Evolutionary conservation across 768 basidiomycete genomes (phyloP).

Genomic region (Neoboletus magnificus): DNA sequence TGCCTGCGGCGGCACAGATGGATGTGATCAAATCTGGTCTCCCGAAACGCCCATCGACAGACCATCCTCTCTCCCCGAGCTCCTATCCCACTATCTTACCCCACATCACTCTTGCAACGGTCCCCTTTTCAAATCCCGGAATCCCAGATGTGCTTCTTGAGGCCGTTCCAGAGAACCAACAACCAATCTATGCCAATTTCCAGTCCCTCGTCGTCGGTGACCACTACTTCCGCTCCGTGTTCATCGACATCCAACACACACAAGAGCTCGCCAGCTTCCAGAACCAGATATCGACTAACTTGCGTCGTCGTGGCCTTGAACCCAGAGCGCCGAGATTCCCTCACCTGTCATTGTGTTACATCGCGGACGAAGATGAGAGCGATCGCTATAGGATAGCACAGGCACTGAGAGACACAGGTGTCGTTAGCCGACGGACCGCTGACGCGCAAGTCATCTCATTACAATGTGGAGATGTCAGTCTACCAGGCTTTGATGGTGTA

Average conservation of each 20-base stretch:
- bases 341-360: slow-evolving; percentile 74
- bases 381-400: slow-evolving; percentile 50
- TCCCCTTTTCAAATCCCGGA: slow-evolving; percentile 26
- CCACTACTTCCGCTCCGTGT: slow-evolving; percentile 72
- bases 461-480: slow-evolving; percentile 29
- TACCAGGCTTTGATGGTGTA: slow-evolving; percentile 41
- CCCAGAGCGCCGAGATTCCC: slow-evolving; percentile 58
- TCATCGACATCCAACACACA: slow-evolving; percentile 48
- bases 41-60: slow-evolving; percentile 32
- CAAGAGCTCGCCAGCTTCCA: slow-evolving; percentile 49
- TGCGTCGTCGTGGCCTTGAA: slow-evolving; percentile 35
- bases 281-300: slow-evolving; percentile 38
- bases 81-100: slow-evolving; percentile 64
- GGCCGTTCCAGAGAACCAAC: slow-evolving; percentile 36
- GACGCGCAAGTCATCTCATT: slow-evolving; percentile 21
- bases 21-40: slow-evolving; percentile 47
- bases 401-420: slow-evolving; percentile 37
- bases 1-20: slow-evolving; percentile 49
- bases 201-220: slow-evolving; percentile 51
- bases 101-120: slow-evolving; percentile 64
- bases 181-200: slow-evolving; percentile 45
- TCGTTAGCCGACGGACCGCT: slow-evolving; percentile 33
- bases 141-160: slow-evolving; percentile 30
- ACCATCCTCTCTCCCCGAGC: slow-evolving; percentile 22
- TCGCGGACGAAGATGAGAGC: slow-evolving; percentile 57